phyloP scores from a whole-genome alignment of 352 stramenopile species.

The Globisporangium cylindrosporum region DNA sequence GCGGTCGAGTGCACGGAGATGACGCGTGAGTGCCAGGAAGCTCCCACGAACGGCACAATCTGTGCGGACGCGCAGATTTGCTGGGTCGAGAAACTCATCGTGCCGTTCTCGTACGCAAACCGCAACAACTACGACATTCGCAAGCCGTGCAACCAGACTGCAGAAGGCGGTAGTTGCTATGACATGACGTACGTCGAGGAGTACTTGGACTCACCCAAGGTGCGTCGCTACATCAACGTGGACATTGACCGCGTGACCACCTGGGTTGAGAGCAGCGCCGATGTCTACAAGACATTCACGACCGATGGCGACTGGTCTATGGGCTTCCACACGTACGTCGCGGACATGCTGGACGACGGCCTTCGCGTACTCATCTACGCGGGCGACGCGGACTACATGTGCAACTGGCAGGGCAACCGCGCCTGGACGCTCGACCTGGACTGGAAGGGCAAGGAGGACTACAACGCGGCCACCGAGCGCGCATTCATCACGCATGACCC shows the following conservation, averaged over 20 bases:
- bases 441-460: slow-evolving; percentile 85
- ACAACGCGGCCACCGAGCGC: slow-evolving; percentile 44
- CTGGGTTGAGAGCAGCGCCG: not conserved
- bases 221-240: slow-evolving; percentile 21
- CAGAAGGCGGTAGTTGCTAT: slow-evolving; percentile 8
- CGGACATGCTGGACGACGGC: slow-evolving; percentile 72
- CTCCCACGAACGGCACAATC: slow-evolving; percentile 18
- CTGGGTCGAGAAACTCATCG: slow-evolving; percentile 31
- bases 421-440: slow-evolving; percentile 90
- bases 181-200: not conserved
- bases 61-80: slow-evolving; percentile 31
- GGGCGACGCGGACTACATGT: slow-evolving; percentile 95
- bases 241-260: not conserved
- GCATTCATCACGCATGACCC: slow-evolving; percentile 31
- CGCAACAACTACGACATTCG: slow-evolving; percentile 60
- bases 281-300: not conserved
- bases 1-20: slow-evolving; percentile 21
- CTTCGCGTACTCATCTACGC: slow-evolving; percentile 92
- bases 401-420: slow-evolving; percentile 94
- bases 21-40: slow-evolving; percentile 10
- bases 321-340: slow-evolving; percentile 27
- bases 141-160: slow-evolving; percentile 28
- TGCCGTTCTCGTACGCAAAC: slow-evolving; percentile 16
- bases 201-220: slow-evolving; percentile 1
- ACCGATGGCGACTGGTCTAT: not conserved